Conservation (phyloP, 192 early-diverging fungal genomes). For the Gorgonomyces haynaldii region DNA sequence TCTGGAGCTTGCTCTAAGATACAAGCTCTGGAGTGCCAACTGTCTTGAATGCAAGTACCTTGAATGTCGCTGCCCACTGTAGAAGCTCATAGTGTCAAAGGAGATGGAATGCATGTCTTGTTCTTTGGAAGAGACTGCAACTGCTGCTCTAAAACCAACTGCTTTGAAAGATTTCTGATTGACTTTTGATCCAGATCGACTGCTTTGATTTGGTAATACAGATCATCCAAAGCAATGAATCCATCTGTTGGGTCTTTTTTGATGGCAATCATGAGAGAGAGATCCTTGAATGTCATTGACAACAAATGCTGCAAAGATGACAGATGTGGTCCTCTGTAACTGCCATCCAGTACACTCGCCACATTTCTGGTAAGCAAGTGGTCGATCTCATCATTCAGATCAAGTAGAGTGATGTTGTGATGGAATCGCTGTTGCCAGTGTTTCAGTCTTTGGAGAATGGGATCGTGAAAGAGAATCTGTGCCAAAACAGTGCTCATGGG, state of each 20-base stretch:
- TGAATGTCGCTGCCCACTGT: too few relatives aligned
- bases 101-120: not conserved
- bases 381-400: not conserved
- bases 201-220: too few relatives aligned
- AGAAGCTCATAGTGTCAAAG: too few relatives aligned
- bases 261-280: not conserved
- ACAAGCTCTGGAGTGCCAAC: too few relatives aligned
- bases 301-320: not conserved
- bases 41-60: too few relatives aligned
- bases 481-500: not conserved
- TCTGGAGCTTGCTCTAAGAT: too few relatives aligned
- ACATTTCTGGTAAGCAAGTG: not conserved
- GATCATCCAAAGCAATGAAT: not conserved
- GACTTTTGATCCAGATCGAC: not conserved
- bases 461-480: not conserved
- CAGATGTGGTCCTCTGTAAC: not conserved
- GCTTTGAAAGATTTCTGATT: not conserved
- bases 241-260: not conserved
- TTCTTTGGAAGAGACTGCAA: not conserved
- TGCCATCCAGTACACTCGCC: not conserved
- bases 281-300: not conserved
- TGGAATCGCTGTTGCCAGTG: not conserved
- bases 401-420: not conserved
- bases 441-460: not conserved
- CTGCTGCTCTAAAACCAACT: not conserved